Conservation (phyloP, 2,329 filamentous ascomycete genomes). For the Alternaria alternata region DNA sequence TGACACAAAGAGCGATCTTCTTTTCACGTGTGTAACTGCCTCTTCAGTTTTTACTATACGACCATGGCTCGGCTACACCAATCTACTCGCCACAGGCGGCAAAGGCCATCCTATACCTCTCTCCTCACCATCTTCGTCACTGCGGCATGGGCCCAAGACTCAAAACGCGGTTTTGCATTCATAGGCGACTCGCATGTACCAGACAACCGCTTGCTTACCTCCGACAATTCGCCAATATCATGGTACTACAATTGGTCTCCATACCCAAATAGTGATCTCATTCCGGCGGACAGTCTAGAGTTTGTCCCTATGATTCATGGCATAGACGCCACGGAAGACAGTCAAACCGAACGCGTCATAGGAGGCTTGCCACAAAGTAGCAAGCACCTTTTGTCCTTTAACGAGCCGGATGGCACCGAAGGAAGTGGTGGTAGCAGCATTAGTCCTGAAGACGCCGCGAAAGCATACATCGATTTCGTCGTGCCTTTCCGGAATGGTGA, state of each 20-base stretch:
- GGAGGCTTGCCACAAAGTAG: slow-evolving; percentile 63
- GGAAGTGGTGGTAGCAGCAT: slow-evolving; percentile 71
- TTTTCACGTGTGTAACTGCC: background rate
- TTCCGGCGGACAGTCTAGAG: slow-evolving; percentile 62
- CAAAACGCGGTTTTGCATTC: slow-evolving; percentile 78
- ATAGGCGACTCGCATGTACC: slow-evolving; percentile 65
- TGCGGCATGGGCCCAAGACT: slow-evolving; percentile 42
- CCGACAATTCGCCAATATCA: slow-evolving; percentile 66
- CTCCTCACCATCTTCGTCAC: slow-evolving; percentile 19
- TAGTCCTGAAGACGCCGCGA: slow-evolving; percentile 68
- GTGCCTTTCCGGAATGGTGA: slow-evolving; percentile 69
- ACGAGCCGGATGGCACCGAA: slow-evolving; percentile 74
- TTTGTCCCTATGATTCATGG: slow-evolving; percentile 87
- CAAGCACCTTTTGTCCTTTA: slow-evolving; percentile 77
- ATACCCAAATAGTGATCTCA: slow-evolving; percentile 63
- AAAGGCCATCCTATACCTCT: background rate
- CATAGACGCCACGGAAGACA: slow-evolving; percentile 51
- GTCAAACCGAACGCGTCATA: slow-evolving; percentile 67
- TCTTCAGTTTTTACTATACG: background rate
- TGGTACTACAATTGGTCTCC: slow-evolving; percentile 87
- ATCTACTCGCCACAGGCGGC: slow-evolving; percentile 7
- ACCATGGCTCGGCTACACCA: slow-evolving; percentile 7
- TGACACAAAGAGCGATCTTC: background rate
- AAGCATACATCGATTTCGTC: slow-evolving; percentile 75
- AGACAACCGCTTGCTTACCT: slow-evolving; percentile 72